A percentile compares a stretch with the other conserved stretches of the same genome.
phyloP scores from a whole-genome alignment of 2,329 filamentous ascomycete species.

The Bretziella fagacearum region DNA sequence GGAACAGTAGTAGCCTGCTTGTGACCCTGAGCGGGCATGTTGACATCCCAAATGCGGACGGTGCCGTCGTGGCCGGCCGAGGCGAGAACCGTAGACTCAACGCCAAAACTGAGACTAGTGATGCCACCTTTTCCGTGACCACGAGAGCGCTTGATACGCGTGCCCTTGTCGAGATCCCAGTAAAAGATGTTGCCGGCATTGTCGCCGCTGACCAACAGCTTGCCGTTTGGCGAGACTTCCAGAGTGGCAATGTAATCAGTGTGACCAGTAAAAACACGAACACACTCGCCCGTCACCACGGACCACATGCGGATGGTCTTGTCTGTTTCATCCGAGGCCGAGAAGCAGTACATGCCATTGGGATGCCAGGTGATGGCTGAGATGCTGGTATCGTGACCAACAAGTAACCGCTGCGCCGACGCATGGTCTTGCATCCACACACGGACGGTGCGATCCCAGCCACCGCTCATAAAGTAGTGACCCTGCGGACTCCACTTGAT shows the following conservation, averaged over 20 bases:
- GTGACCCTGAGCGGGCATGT: conserved; percentile 48
- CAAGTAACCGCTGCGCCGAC: conserved; percentile 70
- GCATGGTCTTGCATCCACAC: conserved; percentile 90
- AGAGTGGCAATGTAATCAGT: conserved; percentile 72
- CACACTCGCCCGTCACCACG: conserved; percentile 68
- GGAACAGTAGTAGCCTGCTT: conserved; percentile 35
- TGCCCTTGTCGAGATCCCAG: conserved; percentile 82
- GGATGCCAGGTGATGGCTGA: conserved; percentile 87
- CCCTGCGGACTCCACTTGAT: conserved; percentile 82
- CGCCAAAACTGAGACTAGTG: conserved; percentile 83
- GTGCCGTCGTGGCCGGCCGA: conserved; percentile 86
- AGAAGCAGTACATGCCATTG: conserved; percentile 86
- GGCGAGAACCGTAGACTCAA: conserved; percentile 77
- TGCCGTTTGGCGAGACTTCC: conserved; percentile 74
- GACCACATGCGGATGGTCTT: conserved; percentile 97
- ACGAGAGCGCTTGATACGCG: conserved; percentile 76
- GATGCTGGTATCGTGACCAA: conserved; percentile 86
- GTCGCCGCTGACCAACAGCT: conserved; percentile 80
- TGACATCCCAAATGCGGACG: conserved; percentile 85
- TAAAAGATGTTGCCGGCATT: conserved; percentile 77
- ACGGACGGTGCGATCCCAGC: conserved; percentile 77
- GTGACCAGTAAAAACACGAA: conserved; percentile 85
- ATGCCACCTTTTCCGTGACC: conserved; percentile 89
- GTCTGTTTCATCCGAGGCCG: conserved; percentile 67
- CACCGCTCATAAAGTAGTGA: conserved; percentile 81